phyloP scores from a whole-genome alignment of 495 filamentous ascomycete genomes.

The Zalerion maritima region DNA sequence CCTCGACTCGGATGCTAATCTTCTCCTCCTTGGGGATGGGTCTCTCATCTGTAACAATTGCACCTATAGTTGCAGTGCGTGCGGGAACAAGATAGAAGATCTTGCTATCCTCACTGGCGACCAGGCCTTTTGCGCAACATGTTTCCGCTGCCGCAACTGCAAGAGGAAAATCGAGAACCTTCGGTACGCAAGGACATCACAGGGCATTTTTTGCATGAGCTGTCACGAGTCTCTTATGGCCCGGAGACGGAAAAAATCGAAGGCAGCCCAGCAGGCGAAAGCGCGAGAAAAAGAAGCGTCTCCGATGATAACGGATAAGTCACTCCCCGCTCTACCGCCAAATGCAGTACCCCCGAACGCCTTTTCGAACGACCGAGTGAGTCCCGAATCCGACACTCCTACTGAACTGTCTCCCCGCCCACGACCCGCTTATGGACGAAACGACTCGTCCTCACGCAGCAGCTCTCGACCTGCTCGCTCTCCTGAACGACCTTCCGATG shows the following conservation, averaged over 20 bases:
- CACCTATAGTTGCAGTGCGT: constrained; percentile 97
- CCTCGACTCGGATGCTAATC: constrained; percentile 95
- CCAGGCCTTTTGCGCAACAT: constrained; percentile 95
- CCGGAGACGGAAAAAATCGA: constrained; percentile 75
- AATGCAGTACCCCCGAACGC: constrained; percentile 45
- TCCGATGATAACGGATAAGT: constrained; percentile 75
- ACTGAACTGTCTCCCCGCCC: constrained; percentile 59
- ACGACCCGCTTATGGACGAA: constrained; percentile 31
- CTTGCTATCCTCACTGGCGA: constrained; percentile 95
- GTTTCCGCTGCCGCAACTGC: constrained; percentile 95
- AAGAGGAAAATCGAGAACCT: constrained; percentile 98
- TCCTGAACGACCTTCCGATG: constrained; percentile 28
- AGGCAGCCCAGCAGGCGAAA: constrained; percentile 45
- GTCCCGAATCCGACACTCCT: constrained; percentile 60
- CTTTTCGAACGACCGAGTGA: constrained; percentile 51
- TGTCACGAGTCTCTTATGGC: constrained; percentile 99
- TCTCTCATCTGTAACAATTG: constrained; percentile 98
- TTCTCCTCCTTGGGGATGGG: constrained; percentile 91
- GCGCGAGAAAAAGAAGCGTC: constrained; percentile 43
- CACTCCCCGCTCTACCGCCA: constrained; percentile 79
- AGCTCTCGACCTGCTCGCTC: constrained; percentile 34
- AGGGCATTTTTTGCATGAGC: constrained; percentile 99
- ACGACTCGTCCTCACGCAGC: constrained; percentile 33
- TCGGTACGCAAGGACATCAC: constrained; percentile 92
- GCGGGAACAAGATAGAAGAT: constrained; percentile 96